phyloP scores from a whole-genome alignment of 2,329 filamentous ascomycete genomes.

The Phialophora verrucosa region DNA sequence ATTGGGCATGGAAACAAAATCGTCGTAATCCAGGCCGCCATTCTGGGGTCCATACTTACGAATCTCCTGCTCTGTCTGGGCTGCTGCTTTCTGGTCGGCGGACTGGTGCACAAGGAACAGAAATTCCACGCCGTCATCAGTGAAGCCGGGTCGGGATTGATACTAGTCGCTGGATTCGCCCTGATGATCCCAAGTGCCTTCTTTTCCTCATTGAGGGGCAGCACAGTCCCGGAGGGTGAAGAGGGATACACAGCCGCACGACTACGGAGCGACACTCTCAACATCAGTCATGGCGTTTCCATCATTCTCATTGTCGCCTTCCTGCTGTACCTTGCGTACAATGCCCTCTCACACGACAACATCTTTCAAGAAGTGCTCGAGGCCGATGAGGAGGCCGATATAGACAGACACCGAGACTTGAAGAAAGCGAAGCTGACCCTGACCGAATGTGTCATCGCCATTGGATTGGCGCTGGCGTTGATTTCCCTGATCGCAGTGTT shows the following conservation, averaged over 20 bases:
- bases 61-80: slow-evolving; percentile 82
- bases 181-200: slow-evolving; percentile 54
- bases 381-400: slow-evolving; percentile 70
- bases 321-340: slow-evolving; percentile 70
- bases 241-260: slow-evolving; percentile 45
- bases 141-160: slow-evolving; percentile 76
- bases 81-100: slow-evolving; percentile 78
- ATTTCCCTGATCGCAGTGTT: slow-evolving; percentile 76
- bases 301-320: slow-evolving; percentile 75
- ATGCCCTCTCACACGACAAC: slow-evolving; percentile 75
- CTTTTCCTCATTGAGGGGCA: slow-evolving; percentile 59
- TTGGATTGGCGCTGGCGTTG: slow-evolving; percentile 67
- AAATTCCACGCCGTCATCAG: slow-evolving; percentile 76
- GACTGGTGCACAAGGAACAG: slow-evolving; percentile 70
- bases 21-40: slow-evolving; percentile 80
- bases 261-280: slow-evolving; percentile 61
- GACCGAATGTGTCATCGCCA: slow-evolving; percentile 71
- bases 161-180: slow-evolving; percentile 74
- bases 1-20: slow-evolving; percentile 50
- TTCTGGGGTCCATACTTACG: slow-evolving; percentile 80
- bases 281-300: slow-evolving; percentile 73
- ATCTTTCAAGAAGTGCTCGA: slow-evolving; percentile 78
- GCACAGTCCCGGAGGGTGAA: slow-evolving; percentile 43
- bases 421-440: slow-evolving; percentile 73
- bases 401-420: slow-evolving; percentile 66